A percentile compares a stretch with the other conserved stretches of the same genome.
Evolutionary conservation across 1,139 yeast species (phyloP).

Genomic region (Candida sp.): DNA sequence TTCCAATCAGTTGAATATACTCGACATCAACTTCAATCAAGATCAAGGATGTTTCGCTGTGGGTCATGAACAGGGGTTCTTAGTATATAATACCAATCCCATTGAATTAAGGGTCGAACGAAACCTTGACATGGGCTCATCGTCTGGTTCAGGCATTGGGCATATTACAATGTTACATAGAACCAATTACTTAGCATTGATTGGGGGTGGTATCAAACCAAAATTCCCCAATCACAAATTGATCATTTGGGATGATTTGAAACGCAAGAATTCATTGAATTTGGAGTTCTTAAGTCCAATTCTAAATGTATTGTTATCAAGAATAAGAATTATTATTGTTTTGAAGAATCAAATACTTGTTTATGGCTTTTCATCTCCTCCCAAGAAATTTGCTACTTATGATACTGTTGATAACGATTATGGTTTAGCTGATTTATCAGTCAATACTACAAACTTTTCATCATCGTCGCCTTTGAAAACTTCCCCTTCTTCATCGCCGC

Average conservation of each 20-base stretch:
- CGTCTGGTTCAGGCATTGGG: conserved; percentile 61
- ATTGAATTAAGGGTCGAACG: conserved; percentile 75
- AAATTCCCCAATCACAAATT: conserved; percentile 73
- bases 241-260: conserved; percentile 89
- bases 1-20: not conserved
- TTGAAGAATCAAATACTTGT: conserved; percentile 65
- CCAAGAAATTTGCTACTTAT: conserved; percentile 62
- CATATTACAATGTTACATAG: conserved; percentile 79
- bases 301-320: conserved; percentile 66
- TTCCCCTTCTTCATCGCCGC: conserved; percentile 4
- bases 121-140: conserved; percentile 28
- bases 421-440: conserved; percentile 68
- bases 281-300: conserved; percentile 77
- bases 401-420: conserved; percentile 68
- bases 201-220: conserved; percentile 86
- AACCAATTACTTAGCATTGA: conserved; percentile 83
- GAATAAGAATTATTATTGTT: conserved; percentile 73
- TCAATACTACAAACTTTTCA: conserved; percentile 14
- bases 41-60: conserved; percentile 89
- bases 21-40: conserved; percentile 69
- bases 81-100: conserved; percentile 88
- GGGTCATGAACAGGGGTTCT: conserved; percentile 77
- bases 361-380: conserved; percentile 80
- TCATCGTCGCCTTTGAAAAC: conserved; percentile 3
- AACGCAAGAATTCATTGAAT: conserved; percentile 69